Evolutionary conservation across 2,329 filamentous ascomycete species (phyloP), one percentile per base, ranked within the genome.

Genomic region (Sphaerulina musiva): DNA sequence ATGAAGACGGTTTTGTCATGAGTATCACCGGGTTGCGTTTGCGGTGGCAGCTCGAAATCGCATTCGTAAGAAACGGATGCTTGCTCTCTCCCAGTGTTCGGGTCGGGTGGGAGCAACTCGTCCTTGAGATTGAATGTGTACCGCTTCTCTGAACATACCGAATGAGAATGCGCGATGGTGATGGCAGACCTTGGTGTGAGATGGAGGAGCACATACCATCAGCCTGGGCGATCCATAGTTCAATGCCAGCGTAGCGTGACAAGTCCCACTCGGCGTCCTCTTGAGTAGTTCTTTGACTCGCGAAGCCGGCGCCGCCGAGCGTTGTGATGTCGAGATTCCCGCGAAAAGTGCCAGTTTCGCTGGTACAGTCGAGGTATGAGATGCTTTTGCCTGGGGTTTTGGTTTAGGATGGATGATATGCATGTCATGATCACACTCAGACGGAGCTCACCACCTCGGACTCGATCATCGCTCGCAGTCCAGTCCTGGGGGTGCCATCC

Each of bases 61-160:
- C 78, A 84, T 70, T 95, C 87, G 79, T 85, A 93, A 45, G 80
- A 87, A 4, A 89, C 65, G 0, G 82, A 83, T 47, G 85, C 82
- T 70, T 85, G 80, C 62, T 91, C 85, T n/a, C 85, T 74, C 1
- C 85, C 86, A 62, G 84, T 81, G 2, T 80, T 75, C 9, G 79
- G 74, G 54, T 78, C 71, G 42, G 69, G 76, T 0, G 78, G 76
- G 0, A 82, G 74, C 3, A 87, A 67, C 51, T 80, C 75, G 66
- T 93, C 85, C 69, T 91, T 93, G 57, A 95, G 68, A 4, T 81
- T 84, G 56, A 95, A 72, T 0, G 87, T 89, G 68, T 91, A 93
- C 17, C 74, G 76, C 66, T 87, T 89, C 48, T 66, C 70, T 72
- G 49, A 42, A 26, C 20, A 31, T 12, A n/a, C n/a, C 31, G 56